A percentile compares a stretch with the other conserved stretches of the same genome.
These are phyloP conservation scores for Begonia loranthoides DNA, from an alignment of 306 rosid genomes.

Conservation along the genomic window DNA sequence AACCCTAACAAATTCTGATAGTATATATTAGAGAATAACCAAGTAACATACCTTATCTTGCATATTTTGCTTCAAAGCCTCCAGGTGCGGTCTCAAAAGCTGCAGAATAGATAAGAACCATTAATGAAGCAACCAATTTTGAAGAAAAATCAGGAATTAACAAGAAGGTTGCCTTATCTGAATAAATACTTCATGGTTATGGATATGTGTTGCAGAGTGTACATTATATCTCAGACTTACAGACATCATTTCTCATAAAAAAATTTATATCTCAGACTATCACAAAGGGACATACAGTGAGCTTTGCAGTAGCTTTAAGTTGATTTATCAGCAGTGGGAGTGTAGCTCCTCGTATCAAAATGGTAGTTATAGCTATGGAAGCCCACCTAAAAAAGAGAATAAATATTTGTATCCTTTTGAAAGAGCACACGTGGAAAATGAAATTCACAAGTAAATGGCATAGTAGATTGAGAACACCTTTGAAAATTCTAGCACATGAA, in stretches of 20 bases:
- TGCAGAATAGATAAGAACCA: slow-evolving; percentile 22
- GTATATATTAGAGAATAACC: slow-evolving; percentile 6
- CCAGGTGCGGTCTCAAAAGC: slow-evolving; percentile 58
- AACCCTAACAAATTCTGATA: background rate
- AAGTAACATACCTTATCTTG: slow-evolving; percentile 32
- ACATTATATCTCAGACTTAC: slow-evolving; percentile 2
- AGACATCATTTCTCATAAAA: too few relatives aligned
- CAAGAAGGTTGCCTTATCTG: background rate
- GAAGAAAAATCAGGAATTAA: background rate
- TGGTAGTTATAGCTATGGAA: slow-evolving; percentile 46
- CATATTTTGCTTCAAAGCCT: slow-evolving; percentile 36
- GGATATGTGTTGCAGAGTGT: background rate
- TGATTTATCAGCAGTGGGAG: slow-evolving; percentile 58
- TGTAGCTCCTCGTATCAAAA: slow-evolving; percentile 51
- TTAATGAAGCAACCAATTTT: slow-evolving; percentile 2
- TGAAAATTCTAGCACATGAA: too few relatives aligned
- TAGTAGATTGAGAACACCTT: too few relatives aligned
- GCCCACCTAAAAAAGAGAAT: slow-evolving; percentile 60
- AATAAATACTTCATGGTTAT: background rate
- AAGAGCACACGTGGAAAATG: too few relatives aligned
- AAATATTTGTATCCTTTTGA: too few relatives aligned
- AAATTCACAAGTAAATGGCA: too few relatives aligned
- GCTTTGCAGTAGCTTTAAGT: slow-evolving; percentile 61
- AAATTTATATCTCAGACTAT: slow-evolving; percentile 4
- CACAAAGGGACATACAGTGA: slow-evolving; percentile 39